A percentile compares a stretch with the other conserved stretches of the same genome.
These are phyloP conservation scores for Dendrocalamus latiflorus DNA, from an alignment of 202 grass and related monocot genomes.

Conservation along the genomic window DNA sequence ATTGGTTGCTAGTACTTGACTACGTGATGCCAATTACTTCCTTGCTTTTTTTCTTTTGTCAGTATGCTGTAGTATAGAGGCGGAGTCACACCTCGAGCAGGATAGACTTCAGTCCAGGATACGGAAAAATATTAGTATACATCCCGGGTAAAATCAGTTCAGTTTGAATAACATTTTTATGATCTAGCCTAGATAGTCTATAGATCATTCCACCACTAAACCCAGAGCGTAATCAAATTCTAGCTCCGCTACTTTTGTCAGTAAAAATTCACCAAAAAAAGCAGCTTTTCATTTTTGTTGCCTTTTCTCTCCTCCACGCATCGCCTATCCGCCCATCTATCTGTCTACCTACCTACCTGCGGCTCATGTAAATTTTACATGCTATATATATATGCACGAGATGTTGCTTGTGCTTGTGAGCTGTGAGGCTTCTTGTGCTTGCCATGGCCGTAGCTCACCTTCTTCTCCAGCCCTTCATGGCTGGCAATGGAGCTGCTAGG, in stretches of 20 bases:
- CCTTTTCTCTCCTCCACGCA: neutral
- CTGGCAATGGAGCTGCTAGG: neutral
- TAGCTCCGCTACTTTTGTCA: too few relatives aligned
- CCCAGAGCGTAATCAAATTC: conserved; percentile 7
- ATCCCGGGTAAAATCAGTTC: too few relatives aligned
- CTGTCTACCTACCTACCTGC: neutral
- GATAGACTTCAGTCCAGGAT: too few relatives aligned
- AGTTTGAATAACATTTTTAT: too few relatives aligned
- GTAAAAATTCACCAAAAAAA: conserved; percentile 27
- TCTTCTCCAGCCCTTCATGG: neutral
- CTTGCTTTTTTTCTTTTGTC: neutral
- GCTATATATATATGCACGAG: neutral
- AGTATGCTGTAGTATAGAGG: neutral
- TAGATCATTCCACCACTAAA: too few relatives aligned
- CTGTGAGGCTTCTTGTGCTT: neutral
- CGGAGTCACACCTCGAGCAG: too few relatives aligned
- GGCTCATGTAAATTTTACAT: neutral
- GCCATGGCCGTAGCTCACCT: conserved; percentile 17
- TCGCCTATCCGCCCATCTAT: neutral
- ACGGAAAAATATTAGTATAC: too few relatives aligned
- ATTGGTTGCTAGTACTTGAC: neutral
- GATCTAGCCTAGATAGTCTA: conserved; percentile 29
- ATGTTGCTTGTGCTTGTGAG: neutral
- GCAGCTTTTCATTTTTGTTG: neutral
- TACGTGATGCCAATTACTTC: neutral